Conservation (phyloP, 2,329 filamentous ascomycete species). For the Aspergillus sp. region DNA sequence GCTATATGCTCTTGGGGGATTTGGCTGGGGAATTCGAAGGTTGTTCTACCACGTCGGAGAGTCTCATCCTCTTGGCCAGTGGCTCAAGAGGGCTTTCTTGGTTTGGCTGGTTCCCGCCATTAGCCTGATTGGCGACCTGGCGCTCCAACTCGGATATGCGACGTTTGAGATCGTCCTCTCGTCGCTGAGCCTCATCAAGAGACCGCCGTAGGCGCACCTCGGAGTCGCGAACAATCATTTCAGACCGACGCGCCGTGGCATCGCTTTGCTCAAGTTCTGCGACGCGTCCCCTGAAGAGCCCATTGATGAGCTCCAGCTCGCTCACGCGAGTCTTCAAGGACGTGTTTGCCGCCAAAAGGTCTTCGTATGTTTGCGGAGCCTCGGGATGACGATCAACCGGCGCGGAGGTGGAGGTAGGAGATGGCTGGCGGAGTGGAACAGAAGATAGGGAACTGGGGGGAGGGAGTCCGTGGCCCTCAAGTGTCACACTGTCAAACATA, state of each 20-base stretch:
- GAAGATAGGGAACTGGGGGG: constrained; percentile 53
- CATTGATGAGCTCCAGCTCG: constrained; percentile 94
- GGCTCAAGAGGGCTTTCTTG: constrained; percentile 48
- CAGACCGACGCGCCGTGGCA: constrained; percentile 65
- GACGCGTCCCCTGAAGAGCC: constrained; percentile 75
- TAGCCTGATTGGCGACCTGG: constrained; percentile 46
- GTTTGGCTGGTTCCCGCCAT: constrained; percentile 21
- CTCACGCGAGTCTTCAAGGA: constrained; percentile 93
- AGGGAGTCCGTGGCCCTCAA: constrained; percentile 73
- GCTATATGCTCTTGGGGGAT: constrained; percentile 41
- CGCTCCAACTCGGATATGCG: constrained; percentile 78
- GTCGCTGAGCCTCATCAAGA: constrained; percentile 75
- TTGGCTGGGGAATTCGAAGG: constrained; percentile 35
- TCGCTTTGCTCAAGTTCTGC: constrained; percentile 78
- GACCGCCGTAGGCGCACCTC: constrained; percentile 63
- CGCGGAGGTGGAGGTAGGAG: constrained; percentile 63
- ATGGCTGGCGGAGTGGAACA: constrained; percentile 60
- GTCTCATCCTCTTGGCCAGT: constrained; percentile 59
- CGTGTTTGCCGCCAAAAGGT: constrained; percentile 78
- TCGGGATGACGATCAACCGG: constrained; percentile 68
- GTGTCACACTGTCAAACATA: constrained; percentile 72
- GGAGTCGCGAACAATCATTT: constrained; percentile 59
- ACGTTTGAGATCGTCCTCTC: constrained; percentile 81
- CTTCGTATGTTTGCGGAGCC: constrained; percentile 76
- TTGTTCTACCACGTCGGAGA: constrained; percentile 59